Evolutionary conservation across 192 early-diverging fungal species (phyloP).

Genomic region (Backusella sp.): DNA sequence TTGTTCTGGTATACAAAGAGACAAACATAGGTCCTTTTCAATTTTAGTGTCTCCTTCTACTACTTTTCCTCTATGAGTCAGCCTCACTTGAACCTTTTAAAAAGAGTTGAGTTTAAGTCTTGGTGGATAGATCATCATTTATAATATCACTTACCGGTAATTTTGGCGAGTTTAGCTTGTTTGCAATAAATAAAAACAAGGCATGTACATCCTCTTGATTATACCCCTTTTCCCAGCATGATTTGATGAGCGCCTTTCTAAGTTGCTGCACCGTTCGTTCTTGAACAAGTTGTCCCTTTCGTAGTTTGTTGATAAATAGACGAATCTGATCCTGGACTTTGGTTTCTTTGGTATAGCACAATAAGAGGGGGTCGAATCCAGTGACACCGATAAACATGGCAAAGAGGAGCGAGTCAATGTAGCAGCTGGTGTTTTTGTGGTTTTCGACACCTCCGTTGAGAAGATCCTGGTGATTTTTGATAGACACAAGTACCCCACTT

Average conservation of each 20-base stretch:
- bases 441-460: conserved; percentile 40
- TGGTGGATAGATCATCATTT: background rate
- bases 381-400: conserved; percentile 63
- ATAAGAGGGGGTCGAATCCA: conserved; percentile 50
- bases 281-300: conserved; percentile 55
- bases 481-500: background rate
- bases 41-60: conserved; percentile 60
- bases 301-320: conserved; percentile 57
- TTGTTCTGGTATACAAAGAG: conserved; percentile 8
- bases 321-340: conserved; percentile 50
- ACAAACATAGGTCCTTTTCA: conserved; percentile 58
- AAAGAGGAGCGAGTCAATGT: conserved; percentile 62
- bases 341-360: conserved; percentile 30
- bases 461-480: background rate
- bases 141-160: conserved; percentile 46
- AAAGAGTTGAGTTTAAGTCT: background rate
- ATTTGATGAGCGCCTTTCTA: conserved; percentile 42
- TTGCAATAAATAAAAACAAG: conserved; percentile 63
- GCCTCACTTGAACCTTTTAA: conserved; percentile 42
- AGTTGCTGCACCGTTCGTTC: conserved; percentile 49
- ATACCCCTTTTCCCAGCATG: conserved; percentile 43
- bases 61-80: conserved; percentile 61
- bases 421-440: conserved; percentile 60
- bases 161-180: conserved; percentile 60
- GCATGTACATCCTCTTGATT: conserved; percentile 67